These are phyloP conservation scores for Exobasidium cylindrosporum DNA, from an alignment of 1,284 basidiomycete genomes.

Conservation along the genomic window DNA sequence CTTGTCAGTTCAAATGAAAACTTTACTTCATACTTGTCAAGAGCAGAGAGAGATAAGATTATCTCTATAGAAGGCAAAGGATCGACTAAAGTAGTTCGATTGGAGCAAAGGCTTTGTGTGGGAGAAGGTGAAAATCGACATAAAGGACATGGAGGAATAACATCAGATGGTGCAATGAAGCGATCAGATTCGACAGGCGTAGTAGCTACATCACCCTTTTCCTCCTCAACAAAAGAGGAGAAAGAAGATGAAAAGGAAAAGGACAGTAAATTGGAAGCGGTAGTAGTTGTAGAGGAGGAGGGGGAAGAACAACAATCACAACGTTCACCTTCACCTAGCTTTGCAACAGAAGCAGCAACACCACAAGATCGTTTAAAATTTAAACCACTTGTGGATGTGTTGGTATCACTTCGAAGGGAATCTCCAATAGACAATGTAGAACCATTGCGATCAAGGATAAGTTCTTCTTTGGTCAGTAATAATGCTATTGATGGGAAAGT, in stretches of 20 bases:
- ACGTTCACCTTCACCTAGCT: constrained; percentile 1
- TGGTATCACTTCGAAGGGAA: constrained; percentile 11
- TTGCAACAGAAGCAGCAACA: background rate
- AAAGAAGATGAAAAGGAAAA: background rate
- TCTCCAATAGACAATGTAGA: background rate
- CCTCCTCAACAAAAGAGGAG: background rate
- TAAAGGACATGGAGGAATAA: background rate
- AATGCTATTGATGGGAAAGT: background rate
- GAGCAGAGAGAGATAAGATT: constrained; percentile 10
- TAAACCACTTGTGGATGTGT: constrained; percentile 3
- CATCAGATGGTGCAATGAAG: background rate
- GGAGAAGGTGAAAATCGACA: background rate
- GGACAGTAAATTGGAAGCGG: background rate
- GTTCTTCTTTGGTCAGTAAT: background rate
- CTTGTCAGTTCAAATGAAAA: background rate
- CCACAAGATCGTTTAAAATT: constrained; percentile 7
- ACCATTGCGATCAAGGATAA: constrained; percentile 6
- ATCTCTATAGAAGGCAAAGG: background rate
- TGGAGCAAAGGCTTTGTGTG: background rate
- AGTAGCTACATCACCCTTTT: background rate
- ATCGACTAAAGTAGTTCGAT: background rate
- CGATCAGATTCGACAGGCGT: background rate
- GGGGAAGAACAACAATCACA: background rate
- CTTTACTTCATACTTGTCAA: background rate
- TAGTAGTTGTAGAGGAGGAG: background rate